Conservation (phyloP, 2,329 filamentous ascomycete genomes). For the Aspergillus sp. region DNA sequence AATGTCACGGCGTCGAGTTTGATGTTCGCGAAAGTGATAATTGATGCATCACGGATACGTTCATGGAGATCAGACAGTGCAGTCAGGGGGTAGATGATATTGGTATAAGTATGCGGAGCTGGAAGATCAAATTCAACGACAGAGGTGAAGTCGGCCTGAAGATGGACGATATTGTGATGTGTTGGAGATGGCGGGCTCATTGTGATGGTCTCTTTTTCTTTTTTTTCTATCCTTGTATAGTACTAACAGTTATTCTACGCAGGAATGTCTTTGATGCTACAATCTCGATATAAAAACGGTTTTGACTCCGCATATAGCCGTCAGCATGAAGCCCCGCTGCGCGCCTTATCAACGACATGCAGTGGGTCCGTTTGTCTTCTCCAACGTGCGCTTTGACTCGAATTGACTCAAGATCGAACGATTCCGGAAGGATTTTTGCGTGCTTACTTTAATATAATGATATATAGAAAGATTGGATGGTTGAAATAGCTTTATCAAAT, state of each 20-base stretch:
- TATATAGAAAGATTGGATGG: too few species aligned
- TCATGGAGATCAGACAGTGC: conserved; percentile 31
- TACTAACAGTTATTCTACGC: too few species aligned
- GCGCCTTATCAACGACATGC: conserved; percentile 1
- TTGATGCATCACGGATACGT: conserved; percentile 43
- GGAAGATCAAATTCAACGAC: conserved; percentile 38
- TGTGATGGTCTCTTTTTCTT: not conserved
- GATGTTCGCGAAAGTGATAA: conserved; percentile 38
- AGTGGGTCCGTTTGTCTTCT: conserved; percentile 1
- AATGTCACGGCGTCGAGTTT: conserved; percentile 30
- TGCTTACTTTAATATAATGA: too few species aligned
- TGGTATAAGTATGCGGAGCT: conserved; percentile 33
- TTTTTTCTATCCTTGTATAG: too few species aligned
- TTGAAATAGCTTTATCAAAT: too few species aligned
- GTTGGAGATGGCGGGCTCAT: conserved; percentile 16
- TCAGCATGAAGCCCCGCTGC: too few species aligned
- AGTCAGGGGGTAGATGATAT: conserved; percentile 30
- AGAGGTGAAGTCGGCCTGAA: conserved; percentile 43
- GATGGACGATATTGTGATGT: conserved; percentile 44
- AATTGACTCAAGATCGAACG: too few species aligned
- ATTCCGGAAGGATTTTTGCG: too few species aligned
- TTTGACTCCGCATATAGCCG: too few species aligned
- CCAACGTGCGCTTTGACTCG: too few species aligned
- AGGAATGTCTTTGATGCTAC: too few species aligned
- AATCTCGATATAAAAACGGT: too few species aligned